These are phyloP conservation scores for Clarireedia monteithiana DNA, from an alignment of 2,329 filamentous ascomycete species.

Conservation along the genomic window DNA sequence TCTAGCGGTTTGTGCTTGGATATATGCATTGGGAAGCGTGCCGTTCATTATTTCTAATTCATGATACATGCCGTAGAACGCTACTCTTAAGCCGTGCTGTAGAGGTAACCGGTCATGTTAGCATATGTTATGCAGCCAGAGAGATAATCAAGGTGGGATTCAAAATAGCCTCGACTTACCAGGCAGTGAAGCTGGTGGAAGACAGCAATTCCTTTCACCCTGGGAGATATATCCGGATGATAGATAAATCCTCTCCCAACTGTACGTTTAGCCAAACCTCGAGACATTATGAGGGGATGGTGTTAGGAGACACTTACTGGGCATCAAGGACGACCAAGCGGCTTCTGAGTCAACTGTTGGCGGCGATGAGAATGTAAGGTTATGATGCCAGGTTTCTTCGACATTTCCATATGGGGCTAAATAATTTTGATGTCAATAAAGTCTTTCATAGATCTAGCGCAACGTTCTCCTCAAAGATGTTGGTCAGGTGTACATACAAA, in stretches of 20 bases:
- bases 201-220: constrained; percentile 3
- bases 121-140: not conserved
- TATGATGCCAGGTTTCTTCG: constrained; percentile 7
- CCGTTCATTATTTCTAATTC: not conserved
- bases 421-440: too few species aligned
- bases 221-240: not conserved
- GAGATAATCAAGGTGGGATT: too few species aligned
- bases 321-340: constrained; percentile 6
- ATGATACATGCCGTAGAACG: not conserved
- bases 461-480: too few species aligned
- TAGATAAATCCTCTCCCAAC: constrained; percentile 3
- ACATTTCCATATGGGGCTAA: too few species aligned
- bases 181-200: constrained; percentile 18
- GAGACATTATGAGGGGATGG: too few species aligned
- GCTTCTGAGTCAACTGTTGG: constrained; percentile 6
- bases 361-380: constrained; percentile 3
- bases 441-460: too few species aligned
- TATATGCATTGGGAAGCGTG: not conserved
- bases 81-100: constrained; percentile 1
- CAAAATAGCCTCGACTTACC: not conserved
- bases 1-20: not conserved
- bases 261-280: not conserved
- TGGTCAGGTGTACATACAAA: too few species aligned
- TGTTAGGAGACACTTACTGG: not conserved
- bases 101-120: not conserved